These are phyloP conservation scores for Conticribra guillardii DNA, from an alignment of 108 stramenopile genomes.

Conservation along the genomic window DNA sequence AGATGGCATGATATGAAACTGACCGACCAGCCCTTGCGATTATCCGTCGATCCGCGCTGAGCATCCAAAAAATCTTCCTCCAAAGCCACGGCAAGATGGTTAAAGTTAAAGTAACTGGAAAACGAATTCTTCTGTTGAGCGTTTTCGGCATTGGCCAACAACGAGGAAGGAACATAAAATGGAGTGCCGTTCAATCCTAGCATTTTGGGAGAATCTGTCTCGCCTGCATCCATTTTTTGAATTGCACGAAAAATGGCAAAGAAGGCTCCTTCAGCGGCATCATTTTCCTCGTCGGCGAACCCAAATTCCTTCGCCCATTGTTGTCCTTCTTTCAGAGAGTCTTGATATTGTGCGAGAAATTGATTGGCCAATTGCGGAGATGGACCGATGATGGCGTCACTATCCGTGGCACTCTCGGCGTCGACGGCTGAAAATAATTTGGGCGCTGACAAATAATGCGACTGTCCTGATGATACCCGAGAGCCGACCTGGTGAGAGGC, in stretches of 20 bases:
- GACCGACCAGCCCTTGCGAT: constrained; percentile 78
- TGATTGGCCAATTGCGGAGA: constrained; percentile 14
- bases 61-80: constrained; percentile 87
- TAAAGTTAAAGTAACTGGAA: constrained; percentile 62
- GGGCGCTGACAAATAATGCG: too few relatives aligned
- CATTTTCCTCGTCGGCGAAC: constrained; percentile 33
- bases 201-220: not conserved
- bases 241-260: constrained; percentile 75
- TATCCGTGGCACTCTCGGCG: too few relatives aligned
- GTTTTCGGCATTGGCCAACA: constrained; percentile 38
- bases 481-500: too few relatives aligned
- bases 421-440: too few relatives aligned
- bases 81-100: constrained; percentile 69
- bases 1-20: constrained; percentile 6
- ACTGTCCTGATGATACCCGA: too few relatives aligned
- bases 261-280: constrained; percentile 49
- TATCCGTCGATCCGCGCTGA: constrained; percentile 74
- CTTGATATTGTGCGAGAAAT: constrained; percentile 24
- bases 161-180: constrained; percentile 57
- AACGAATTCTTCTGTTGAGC: constrained; percentile 29
- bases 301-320: constrained; percentile 72
- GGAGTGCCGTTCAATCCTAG: constrained; percentile 66
- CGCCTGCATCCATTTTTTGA: constrained; percentile 27
- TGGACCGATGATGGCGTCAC: not conserved
- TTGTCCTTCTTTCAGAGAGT: constrained; percentile 32